phyloP scores from a whole-genome alignment of 2,329 filamentous ascomycete species.

The Sporothrix variecibatus region DNA sequence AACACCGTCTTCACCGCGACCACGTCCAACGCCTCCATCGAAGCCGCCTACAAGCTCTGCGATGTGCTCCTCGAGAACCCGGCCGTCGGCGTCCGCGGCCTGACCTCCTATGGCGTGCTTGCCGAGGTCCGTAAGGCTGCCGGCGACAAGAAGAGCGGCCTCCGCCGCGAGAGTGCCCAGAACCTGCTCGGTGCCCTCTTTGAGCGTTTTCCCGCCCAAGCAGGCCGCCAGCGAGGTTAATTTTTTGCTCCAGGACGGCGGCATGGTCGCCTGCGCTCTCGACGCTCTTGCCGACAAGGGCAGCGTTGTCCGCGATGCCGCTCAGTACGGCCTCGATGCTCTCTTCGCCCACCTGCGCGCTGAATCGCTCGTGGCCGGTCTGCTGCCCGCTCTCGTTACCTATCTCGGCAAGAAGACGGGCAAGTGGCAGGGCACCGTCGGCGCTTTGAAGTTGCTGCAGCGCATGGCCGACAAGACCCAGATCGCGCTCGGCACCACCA shows the following conservation, averaged over 20 bases:
- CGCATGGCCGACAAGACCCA: conserved; percentile 95
- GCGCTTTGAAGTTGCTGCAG: conserved; percentile 79
- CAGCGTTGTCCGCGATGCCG: conserved; percentile 82
- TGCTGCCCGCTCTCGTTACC: conserved; percentile 72
- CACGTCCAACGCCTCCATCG: conserved; percentile 68
- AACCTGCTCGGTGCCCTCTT: conserved; percentile 92
- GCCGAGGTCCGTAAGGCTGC: conserved; percentile 71
- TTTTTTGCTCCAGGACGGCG: conserved; percentile 79
- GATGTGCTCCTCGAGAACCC: conserved; percentile 55
- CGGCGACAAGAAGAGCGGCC: conserved; percentile 87
- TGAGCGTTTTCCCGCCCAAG: conserved; percentile 79
- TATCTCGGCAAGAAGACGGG: conserved; percentile 84
- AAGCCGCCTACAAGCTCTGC: conserved; percentile 63
- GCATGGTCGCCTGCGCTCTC: conserved; percentile 70
- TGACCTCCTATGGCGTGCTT: conserved; percentile 56
- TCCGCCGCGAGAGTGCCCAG: conserved; percentile 86
- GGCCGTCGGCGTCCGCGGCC: conserved; percentile 53
- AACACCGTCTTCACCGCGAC: conserved; percentile 68
- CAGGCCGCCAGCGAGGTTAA: conserved; percentile 78
- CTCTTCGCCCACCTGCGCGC: conserved; percentile 77
- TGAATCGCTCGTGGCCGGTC: conserved; percentile 79
- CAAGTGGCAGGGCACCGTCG: conserved; percentile 97
- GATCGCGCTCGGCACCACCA: conserved; percentile 73
- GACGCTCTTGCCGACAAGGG: conserved; percentile 91
- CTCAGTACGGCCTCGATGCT: conserved; percentile 90